Conservation (phyloP, 805 yeast genomes). For the Dipodascus albidus region DNA sequence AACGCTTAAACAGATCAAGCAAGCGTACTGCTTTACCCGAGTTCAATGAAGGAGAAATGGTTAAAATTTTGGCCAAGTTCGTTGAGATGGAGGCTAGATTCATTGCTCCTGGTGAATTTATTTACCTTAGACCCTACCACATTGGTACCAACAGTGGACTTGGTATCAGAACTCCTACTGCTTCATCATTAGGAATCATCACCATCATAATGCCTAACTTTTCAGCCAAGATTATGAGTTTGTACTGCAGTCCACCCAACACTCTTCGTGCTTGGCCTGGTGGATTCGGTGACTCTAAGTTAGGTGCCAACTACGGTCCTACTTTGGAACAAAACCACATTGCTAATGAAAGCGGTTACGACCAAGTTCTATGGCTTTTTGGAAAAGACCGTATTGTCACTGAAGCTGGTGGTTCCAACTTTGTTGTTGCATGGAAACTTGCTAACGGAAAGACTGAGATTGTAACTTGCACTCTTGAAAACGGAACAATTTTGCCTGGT, state of each 20-base stretch:
- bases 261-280: slow-evolving; percentile 47
- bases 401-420: slow-evolving; percentile 47
- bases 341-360: slow-evolving; percentile 37
- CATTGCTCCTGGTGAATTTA: slow-evolving; percentile 31
- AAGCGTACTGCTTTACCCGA: slow-evolving; percentile 37
- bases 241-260: slow-evolving; percentile 39
- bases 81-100: slow-evolving; percentile 33
- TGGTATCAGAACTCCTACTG: slow-evolving; percentile 35
- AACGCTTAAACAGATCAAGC: slow-evolving; percentile 38
- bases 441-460: slow-evolving; percentile 33
- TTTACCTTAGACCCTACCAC: slow-evolving; percentile 41
- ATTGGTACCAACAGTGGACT: slow-evolving; percentile 38
- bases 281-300: slow-evolving; percentile 41
- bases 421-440: slow-evolving; percentile 33
- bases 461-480: slow-evolving; percentile 39
- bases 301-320: slow-evolving; percentile 48
- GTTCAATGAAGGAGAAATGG: slow-evolving; percentile 35
- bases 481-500: slow-evolving; percentile 43
- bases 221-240: slow-evolving; percentile 34
- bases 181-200: background rate
- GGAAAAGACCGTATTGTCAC: slow-evolving; percentile 41
- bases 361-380: slow-evolving; percentile 42
- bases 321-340: slow-evolving; percentile 35
- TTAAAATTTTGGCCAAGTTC: slow-evolving; percentile 32
- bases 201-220: background rate